Base-by-base conservation (phyloP, 768 basidiomycete species). In the Xerocomus brunneocitrinus region DNA sequence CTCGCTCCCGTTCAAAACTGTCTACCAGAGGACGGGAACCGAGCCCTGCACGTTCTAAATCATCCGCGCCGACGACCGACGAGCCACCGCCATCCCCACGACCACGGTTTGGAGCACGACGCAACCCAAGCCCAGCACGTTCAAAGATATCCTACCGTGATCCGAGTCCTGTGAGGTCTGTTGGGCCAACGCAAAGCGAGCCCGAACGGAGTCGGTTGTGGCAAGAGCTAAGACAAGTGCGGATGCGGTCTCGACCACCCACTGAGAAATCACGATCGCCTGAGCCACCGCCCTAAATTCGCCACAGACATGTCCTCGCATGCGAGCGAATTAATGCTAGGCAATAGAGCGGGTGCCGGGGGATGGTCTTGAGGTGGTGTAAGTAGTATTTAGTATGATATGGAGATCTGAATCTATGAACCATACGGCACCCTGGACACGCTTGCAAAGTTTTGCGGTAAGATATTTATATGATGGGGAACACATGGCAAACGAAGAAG, bases 171-270 rank as follows among this genome's bases (percentile, higher is more conserved):
- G 52, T 55, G 19, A 63, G 65, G 52, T 63, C 67, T 56, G 50
- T 54, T 13, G 61, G 51, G 9, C 62, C 70, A 30, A 60, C 68
- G 25, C 73, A 62, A 6, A 72, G 69, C 13, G 76, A 75, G 39
- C 70, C 62, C 40, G 65, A 71, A 68, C 56, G 78, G 57, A 75
- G 77, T 59, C 73, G 72, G 52, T 62, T 84, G 55, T 83, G 82
- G 80, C 73, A 71, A 40, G 83, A 84, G 59, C 68, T 84, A 25
- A 74, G 73, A 62, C 75, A 78, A 52, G 71, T 81, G 49, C 77
- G 73, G 58, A 71, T 71, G 53, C 75, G 74, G 64, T 71, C 79
- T 53, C 72, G 74, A 36, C 73, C 77, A 46, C 71, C 72, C 36
- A 79, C 78, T 19, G 73, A 74, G 46, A 69, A 65, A 53, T 73